Conservation (phyloP, 108 stramenopile species). For the Epipyxis sp. region DNA sequence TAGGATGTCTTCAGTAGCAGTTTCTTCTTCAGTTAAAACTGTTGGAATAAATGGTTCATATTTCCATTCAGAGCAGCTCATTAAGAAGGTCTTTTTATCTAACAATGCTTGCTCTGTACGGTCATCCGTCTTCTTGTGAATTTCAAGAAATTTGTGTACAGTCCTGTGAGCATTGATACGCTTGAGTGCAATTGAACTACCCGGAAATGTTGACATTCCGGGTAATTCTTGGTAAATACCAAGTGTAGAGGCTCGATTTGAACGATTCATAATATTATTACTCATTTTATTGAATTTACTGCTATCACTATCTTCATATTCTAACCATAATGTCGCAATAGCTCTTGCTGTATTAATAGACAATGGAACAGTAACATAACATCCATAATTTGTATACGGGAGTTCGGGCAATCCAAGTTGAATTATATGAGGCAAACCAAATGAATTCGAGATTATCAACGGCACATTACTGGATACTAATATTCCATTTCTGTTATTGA, state of each 20-base stretch:
- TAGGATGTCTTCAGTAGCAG: background rate
- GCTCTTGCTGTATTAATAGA: background rate
- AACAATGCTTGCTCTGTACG: conserved; percentile 25
- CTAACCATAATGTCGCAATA: background rate
- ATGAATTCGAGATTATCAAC: too few relatives aligned
- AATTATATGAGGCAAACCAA: background rate
- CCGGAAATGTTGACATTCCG: background rate
- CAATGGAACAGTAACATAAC: background rate
- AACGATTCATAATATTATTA: background rate
- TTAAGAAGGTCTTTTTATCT: background rate
- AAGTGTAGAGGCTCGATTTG: background rate
- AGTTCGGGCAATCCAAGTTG: background rate
- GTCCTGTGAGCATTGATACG: background rate
- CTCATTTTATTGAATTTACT: background rate
- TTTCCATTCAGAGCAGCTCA: background rate
- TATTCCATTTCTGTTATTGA: too few relatives aligned
- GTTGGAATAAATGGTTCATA: background rate
- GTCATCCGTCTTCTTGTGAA: conserved; percentile 1
- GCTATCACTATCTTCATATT: background rate
- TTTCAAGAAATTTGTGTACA: background rate
- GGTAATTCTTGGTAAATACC: conserved; percentile 6
- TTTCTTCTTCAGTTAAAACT: conserved; percentile 4
- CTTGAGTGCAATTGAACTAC: background rate
- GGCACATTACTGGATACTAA: too few relatives aligned
- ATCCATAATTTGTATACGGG: background rate